Percentiles rank a stretch among this genome's conserved stretches.
These are phyloP conservation scores for Fusarium abutilonis DNA, from an alignment of 2,329 filamentous ascomycete species.

Conservation along the genomic window DNA sequence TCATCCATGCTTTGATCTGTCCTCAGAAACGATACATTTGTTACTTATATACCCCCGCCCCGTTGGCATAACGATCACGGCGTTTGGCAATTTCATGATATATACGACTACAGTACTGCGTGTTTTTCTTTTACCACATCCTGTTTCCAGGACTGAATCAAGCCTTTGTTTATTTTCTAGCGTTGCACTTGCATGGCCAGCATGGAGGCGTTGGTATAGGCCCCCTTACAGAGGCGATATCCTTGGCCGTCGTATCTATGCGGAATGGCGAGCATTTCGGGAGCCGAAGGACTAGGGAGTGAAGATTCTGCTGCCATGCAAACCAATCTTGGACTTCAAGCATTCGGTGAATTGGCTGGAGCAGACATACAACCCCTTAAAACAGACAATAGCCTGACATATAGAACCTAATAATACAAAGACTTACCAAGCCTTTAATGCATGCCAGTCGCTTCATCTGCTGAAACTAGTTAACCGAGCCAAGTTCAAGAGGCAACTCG, in stretches of 20 bases:
- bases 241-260: conserved; percentile 7
- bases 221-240: not conserved
- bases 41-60: conserved; percentile 26
- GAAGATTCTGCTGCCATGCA: not conserved
- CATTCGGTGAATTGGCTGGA: conserved; percentile 1
- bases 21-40: conserved; percentile 9
- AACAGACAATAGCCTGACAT: not conserved
- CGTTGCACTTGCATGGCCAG: conserved; percentile 20
- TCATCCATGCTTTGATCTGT: conserved; percentile 14
- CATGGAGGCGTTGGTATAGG: conserved; percentile 20
- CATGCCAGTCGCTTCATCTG: not conserved
- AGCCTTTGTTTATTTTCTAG: conserved; percentile 13
- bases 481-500: conserved; percentile 6
- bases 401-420: conserved; percentile 32
- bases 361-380: conserved; percentile 7
- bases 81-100: conserved; percentile 34
- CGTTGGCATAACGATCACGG: conserved; percentile 8
- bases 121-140: conserved; percentile 5
- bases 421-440: conserved; percentile 3
- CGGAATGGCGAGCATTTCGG: conserved; percentile 12
- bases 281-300: conserved; percentile 8
- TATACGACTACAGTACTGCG: conserved; percentile 23
- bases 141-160: conserved; percentile 11
- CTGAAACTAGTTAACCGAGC: not conserved
- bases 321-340: not conserved